A percentile compares a stretch with the other conserved stretches of the same genome.
These are phyloP conservation scores for Trichoderma harzianum DNA, from an alignment of 2,329 filamentous ascomycete genomes.

Conservation along the genomic window DNA sequence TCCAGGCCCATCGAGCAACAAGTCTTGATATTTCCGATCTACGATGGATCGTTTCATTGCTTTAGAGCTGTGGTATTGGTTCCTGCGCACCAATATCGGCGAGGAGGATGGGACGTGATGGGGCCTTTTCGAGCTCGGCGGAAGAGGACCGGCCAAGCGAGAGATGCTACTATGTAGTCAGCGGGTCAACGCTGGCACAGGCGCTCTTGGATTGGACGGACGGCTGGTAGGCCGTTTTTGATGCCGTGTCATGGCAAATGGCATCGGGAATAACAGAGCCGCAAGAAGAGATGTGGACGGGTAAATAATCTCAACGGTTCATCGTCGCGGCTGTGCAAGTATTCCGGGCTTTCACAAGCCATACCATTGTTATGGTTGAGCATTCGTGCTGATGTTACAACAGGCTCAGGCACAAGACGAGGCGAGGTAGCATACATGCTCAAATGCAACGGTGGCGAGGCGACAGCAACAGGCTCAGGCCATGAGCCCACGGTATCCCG, in stretches of 20 bases:
- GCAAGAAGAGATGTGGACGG: background rate
- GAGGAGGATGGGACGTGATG: background rate
- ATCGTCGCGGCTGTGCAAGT: background rate
- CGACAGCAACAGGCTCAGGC: background rate
- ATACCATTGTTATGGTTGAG: background rate
- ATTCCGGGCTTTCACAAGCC: background rate
- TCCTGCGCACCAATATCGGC: conserved; percentile 14
- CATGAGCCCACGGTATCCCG: background rate
- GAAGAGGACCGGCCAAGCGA: conserved; percentile 5
- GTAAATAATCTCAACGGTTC: background rate
- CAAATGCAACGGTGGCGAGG: background rate
- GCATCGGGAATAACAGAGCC: background rate
- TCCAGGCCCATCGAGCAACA: background rate
- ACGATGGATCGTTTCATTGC: conserved; percentile 20
- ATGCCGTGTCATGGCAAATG: background rate
- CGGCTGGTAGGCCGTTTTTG: background rate
- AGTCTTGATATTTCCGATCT: conserved; percentile 15
- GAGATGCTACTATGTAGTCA: background rate
- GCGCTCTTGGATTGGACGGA: background rate
- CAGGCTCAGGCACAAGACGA: background rate
- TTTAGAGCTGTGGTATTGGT: conserved; percentile 4
- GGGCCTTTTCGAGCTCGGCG: background rate
- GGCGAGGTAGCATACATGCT: background rate
- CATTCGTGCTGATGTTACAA: background rate
- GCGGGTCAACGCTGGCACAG: background rate